Conservation (phyloP, 2,329 filamentous ascomycete genomes). For the Fusarium longipes region DNA sequence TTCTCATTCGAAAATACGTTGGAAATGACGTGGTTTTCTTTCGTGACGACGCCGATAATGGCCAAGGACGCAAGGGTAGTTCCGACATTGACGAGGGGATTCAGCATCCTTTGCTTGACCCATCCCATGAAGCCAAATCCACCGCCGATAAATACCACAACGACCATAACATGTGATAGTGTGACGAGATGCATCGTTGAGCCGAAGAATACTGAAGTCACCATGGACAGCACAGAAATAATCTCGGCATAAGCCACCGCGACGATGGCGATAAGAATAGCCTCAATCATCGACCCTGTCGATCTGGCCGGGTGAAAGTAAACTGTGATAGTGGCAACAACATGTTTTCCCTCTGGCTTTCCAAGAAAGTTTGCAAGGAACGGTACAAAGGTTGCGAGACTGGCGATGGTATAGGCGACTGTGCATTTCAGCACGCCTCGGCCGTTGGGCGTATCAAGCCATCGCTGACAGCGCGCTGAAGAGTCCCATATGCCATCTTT, state of each 20-base stretch:
- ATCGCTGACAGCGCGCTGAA: slow-evolving; percentile 64
- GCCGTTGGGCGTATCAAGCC: slow-evolving; percentile 75
- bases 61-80: slow-evolving; percentile 88
- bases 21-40: slow-evolving; percentile 87
- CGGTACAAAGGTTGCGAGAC: slow-evolving; percentile 84
- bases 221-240: slow-evolving; percentile 86
- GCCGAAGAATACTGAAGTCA: slow-evolving; percentile 81
- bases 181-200: slow-evolving; percentile 71
- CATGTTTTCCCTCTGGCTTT: slow-evolving; percentile 89
- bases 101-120: slow-evolving; percentile 82
- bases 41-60: slow-evolving; percentile 89
- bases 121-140: slow-evolving; percentile 89
- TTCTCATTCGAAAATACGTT: slow-evolving; percentile 85
- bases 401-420: slow-evolving; percentile 87
- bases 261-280: slow-evolving; percentile 77
- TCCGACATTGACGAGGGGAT: slow-evolving; percentile 84
- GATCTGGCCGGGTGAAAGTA: slow-evolving; percentile 94
- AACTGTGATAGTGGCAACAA: slow-evolving; percentile 92
- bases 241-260: slow-evolving; percentile 78
- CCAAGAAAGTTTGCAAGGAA: slow-evolving; percentile 79
- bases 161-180: slow-evolving; percentile 80
- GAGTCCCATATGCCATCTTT: slow-evolving; percentile 48
- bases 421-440: slow-evolving; percentile 90
- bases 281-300: slow-evolving; percentile 89
- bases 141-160: slow-evolving; percentile 85